These are phyloP conservation scores for Beta lomatogona DNA, from an alignment of 179 eudicot genomes.

Conservation along the genomic window DNA sequence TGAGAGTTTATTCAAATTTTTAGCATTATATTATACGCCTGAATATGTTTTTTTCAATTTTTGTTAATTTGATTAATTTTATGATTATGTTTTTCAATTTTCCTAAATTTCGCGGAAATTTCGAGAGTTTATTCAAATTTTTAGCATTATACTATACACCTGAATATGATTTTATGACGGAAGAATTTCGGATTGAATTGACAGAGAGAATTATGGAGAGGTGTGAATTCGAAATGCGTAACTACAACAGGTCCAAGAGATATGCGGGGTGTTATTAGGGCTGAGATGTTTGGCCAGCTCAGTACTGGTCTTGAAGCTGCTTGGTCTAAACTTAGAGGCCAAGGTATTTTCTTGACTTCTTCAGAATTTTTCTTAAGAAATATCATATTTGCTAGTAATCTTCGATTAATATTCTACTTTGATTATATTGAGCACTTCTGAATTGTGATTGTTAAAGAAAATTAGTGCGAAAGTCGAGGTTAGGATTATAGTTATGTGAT, in stretches of 20 bases:
- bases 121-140: neutral
- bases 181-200: conserved; percentile 7
- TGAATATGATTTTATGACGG: neutral
- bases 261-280: conserved; percentile 55
- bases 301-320: conserved; percentile 92
- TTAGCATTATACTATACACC: neutral
- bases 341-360: conserved; percentile 46
- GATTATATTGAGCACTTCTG: too few species aligned
- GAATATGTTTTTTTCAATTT: neutral
- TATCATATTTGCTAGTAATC: too few species aligned
- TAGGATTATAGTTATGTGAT: too few species aligned
- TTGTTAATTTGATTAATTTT: neutral
- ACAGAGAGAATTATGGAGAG: conserved; percentile 75
- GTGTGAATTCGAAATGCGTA: conserved; percentile 51
- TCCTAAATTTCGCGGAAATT: neutral
- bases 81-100: neutral
- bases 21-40: neutral
- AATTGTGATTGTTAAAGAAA: too few species aligned
- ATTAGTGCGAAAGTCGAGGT: too few species aligned
- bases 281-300: conserved; percentile 97
- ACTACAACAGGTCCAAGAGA: conserved; percentile 34
- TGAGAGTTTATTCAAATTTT: neutral
- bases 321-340: conserved; percentile 94
- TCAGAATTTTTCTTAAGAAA: too few species aligned
- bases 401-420: too few species aligned